Evolutionary conservation across 768 basidiomycete species (phyloP).

Genomic region (Dictyophora rubrovolvata): DNA sequence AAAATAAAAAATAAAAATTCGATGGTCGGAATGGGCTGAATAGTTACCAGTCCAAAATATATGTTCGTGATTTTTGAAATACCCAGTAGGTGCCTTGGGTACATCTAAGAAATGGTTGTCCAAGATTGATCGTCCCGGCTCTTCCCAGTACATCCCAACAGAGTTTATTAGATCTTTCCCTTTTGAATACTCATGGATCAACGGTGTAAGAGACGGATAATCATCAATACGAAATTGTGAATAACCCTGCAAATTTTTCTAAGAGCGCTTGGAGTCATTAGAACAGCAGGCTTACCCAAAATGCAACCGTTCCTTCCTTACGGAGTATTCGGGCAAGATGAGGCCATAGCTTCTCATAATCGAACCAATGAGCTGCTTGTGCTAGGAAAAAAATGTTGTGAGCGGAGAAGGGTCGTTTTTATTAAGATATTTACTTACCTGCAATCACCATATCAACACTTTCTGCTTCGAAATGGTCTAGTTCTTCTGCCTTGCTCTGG

Average conservation of each 20-base stretch:
- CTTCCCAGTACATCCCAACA: constrained; percentile 68
- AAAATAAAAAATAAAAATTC: constrained; percentile 7
- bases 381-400: constrained; percentile 28
- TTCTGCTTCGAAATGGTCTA: constrained; percentile 36
- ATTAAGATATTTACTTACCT: constrained; percentile 29
- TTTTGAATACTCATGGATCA: constrained; percentile 55
- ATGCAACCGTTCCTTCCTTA: constrained; percentile 55
- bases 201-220: constrained; percentile 45
- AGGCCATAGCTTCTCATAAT: constrained; percentile 62
- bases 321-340: constrained; percentile 52
- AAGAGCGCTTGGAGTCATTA: not conserved
- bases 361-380: constrained; percentile 77
- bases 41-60: constrained; percentile 47
- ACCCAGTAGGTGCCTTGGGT: constrained; percentile 37
- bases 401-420: not conserved
- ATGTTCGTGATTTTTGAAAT: constrained; percentile 36
- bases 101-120: constrained; percentile 61
- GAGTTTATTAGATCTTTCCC: constrained; percentile 43
- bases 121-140: constrained; percentile 69
- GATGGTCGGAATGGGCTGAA: not conserved
- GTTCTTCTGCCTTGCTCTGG: constrained; percentile 42
- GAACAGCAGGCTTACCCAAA: constrained; percentile 44
- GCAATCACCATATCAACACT: constrained; percentile 60
- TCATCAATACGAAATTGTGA: constrained; percentile 62
- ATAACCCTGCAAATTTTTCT: constrained; percentile 26